phyloP scores from a whole-genome alignment of 2,329 filamentous ascomycete species.

The Fusarium nodosum region DNA sequence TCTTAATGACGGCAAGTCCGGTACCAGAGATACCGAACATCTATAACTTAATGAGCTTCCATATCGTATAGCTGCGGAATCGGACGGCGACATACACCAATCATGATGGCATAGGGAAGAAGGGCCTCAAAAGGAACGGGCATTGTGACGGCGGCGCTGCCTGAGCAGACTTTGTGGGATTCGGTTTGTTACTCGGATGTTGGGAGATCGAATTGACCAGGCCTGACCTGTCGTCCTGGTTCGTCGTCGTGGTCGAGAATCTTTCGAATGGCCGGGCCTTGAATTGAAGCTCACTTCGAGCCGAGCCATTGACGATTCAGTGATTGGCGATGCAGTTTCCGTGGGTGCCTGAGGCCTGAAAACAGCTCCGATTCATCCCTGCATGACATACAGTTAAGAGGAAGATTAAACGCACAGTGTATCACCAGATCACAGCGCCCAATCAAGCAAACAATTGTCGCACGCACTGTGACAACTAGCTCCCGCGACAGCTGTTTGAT shows the following conservation, averaged over 20 bases:
- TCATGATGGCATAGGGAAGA: constrained; percentile 75
- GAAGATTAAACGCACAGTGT: constrained; percentile 8
- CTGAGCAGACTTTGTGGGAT: constrained; percentile 49
- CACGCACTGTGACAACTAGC: constrained; percentile 50
- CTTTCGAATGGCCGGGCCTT: constrained; percentile 45
- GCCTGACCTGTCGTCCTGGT: constrained; percentile 38
- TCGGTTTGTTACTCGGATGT: constrained; percentile 17
- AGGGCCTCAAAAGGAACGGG: constrained; percentile 74
- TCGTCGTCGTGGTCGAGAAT: constrained; percentile 37
- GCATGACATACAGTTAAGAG: constrained; percentile 31
- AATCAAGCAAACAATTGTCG: constrained; percentile 30
- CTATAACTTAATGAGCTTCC: constrained; percentile 56
- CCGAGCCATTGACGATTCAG: constrained; percentile 50
- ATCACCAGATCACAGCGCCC: constrained; percentile 3
- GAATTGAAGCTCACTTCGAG: constrained; percentile 49
- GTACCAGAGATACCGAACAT: constrained; percentile 74
- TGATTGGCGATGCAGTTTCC: constrained; percentile 45
- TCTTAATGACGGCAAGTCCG: constrained; percentile 69
- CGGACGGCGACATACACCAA: constrained; percentile 63
- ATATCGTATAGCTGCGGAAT: constrained; percentile 14
- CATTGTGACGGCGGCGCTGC: constrained; percentile 61
- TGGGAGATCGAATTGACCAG: constrained; percentile 45
- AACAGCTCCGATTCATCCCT: constrained; percentile 36
- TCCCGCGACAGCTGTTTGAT: constrained; percentile 47
- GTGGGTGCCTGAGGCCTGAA: constrained; percentile 46